A percentile compares a stretch with the other conserved stretches of the same genome.
Conservation (phyloP, 2,329 filamentous ascomycete genomes). For the Fusarium nygamai region DNA sequence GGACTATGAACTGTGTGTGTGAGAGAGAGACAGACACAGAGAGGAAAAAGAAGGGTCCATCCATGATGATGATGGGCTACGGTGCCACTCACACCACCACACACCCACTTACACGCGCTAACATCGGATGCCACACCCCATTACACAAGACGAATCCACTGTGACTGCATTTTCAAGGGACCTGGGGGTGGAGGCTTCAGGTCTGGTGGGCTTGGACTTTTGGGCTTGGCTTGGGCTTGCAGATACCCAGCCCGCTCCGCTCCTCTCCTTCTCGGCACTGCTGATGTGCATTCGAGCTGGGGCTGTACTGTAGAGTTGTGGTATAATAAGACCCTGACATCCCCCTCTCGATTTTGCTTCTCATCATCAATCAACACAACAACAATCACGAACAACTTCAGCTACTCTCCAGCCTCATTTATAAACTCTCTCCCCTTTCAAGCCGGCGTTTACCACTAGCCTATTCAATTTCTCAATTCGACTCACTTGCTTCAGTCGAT, state of each 20-base stretch:
- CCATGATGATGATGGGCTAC: conserved; percentile 24
- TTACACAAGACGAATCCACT: conserved; percentile 20
- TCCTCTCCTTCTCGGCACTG: conserved; percentile 12
- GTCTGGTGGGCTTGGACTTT: not conserved
- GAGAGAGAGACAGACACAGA: not conserved
- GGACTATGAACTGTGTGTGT: not conserved
- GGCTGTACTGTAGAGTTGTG: conserved; percentile 4
- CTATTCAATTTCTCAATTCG: not conserved
- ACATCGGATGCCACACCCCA: conserved; percentile 12
- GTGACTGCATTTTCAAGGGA: conserved; percentile 34
- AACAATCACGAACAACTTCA: conserved; percentile 7
- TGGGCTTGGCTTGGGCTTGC: not conserved
- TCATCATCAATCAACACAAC: conserved; percentile 9
- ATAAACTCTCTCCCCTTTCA: not conserved
- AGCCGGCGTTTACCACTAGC: not conserved
- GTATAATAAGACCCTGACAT: conserved; percentile 41
- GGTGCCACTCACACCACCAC: conserved; percentile 18
- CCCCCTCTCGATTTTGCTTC: conserved; percentile 1
- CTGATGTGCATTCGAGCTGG: not conserved
- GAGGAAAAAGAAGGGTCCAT: conserved; percentile 35
- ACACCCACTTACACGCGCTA: not conserved
- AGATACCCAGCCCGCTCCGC: conserved; percentile 19
- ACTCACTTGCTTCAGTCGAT: not conserved
- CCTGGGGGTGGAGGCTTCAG: conserved; percentile 35
- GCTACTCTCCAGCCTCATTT: conserved; percentile 14